Conservation (phyloP, 176 grass and related monocot genomes). For the Zoysia japonica region DNA sequence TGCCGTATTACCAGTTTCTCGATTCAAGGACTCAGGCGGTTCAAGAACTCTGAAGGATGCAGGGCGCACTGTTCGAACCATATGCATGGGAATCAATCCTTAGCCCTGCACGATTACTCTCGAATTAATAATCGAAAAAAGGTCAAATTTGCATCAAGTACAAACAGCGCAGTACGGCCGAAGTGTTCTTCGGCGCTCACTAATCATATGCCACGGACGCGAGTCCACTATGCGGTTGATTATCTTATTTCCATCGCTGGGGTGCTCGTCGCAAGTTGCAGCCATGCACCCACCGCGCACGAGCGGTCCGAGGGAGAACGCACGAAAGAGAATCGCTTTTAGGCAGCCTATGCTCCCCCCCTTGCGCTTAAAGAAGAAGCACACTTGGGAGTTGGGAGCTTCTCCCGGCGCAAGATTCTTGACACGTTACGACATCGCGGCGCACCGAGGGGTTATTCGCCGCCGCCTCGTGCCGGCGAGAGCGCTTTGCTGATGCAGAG, state of each 20-base stretch:
- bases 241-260: neutral
- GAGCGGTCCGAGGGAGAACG: neutral
- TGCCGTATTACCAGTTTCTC: neutral
- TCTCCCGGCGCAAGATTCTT: slow-evolving; percentile 38
- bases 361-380: neutral
- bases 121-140: neutral
- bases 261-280: slow-evolving; percentile 28
- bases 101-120: neutral
- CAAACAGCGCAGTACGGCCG: neutral
- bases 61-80: neutral
- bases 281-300: slow-evolving; percentile 25
- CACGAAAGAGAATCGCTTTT: slow-evolving; percentile 18
- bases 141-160: neutral
- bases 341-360: neutral
- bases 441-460: slow-evolving; percentile 18
- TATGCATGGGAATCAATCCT: neutral
- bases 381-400: slow-evolving; percentile 5
- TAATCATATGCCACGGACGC: neutral
- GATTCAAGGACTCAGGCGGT: neutral
- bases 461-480: neutral
- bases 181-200: neutral
- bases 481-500: neutral
- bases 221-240: neutral
- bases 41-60: neutral
- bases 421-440: slow-evolving; percentile 55